Evolutionary conservation across 75 land plant species (phyloP), one percentile per base, ranked within the genome.

Genomic region (Larix kaempferi): DNA sequence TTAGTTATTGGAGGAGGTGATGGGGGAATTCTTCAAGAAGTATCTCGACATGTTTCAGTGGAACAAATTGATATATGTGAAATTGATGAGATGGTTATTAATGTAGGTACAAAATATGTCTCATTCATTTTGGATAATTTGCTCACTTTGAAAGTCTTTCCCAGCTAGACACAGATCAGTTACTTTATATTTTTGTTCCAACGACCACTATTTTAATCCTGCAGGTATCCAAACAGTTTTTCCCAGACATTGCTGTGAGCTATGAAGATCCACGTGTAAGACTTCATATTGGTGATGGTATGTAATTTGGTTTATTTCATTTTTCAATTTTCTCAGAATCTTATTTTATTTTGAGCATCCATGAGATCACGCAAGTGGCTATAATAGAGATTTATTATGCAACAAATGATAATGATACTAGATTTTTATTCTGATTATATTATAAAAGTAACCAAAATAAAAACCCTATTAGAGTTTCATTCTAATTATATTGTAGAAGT

Each of bases 241-340:
- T 96, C 79, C 99, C 99, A 16, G 78, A 82, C 7, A 77, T 96
- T 77, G 95, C 99, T 2, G 76, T 91, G 55, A 98, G 99, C 13
- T 97, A 77, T 78, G 87, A 87, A 23, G 98, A 97, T 80, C 98
- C 99, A 13, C 95, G 98, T 58, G 99, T 97, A 1, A 86, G 54
- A 27, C 90, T 97, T 29, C 86, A 89, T 71, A 79, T 97, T 87
- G 95, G 93, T 35, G 99, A 97, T 86, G 99, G 99, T 97, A 96
- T 56, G 81, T 1, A 19, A 69, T 69, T 39, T 33, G 35, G 19
- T 69, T 2, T 21, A 37, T 41, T 69, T 69, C 7, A 7, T 69
- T 41, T 44, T 44, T 44, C 8, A 44, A 6, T 7, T 44, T 44
- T 1, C 8, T 44, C 44, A 41, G 44, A 41, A 41, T 41, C 44